phyloP scores from a whole-genome alignment of 2,329 filamentous ascomycete species.

The Neopestalotiopsis sp. region DNA sequence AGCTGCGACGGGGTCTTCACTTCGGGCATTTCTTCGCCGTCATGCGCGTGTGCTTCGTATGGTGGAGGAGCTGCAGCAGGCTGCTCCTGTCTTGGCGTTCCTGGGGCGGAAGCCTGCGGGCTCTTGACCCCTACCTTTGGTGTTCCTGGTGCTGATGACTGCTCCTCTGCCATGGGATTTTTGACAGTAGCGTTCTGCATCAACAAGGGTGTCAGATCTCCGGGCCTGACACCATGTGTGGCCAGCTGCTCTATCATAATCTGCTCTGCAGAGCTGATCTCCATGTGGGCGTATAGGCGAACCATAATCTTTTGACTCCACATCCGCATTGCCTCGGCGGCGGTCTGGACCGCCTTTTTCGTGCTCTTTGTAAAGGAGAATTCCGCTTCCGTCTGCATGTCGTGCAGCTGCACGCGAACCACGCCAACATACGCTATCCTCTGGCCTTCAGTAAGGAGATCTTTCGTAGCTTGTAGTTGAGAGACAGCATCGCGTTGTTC shows the following conservation, averaged over 20 bases:
- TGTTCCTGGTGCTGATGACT: slow-evolving; percentile 27
- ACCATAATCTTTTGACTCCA: slow-evolving; percentile 99
- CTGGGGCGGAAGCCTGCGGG: slow-evolving; percentile 33
- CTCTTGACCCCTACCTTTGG: slow-evolving; percentile 29
- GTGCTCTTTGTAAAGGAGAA: slow-evolving; percentile 66
- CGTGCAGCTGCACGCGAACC: slow-evolving; percentile 78
- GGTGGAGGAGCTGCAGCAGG: slow-evolving; percentile 59
- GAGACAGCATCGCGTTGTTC: slow-evolving; percentile 84
- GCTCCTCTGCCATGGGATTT: slow-evolving; percentile 75
- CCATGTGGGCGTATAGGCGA: slow-evolving; percentile 92
- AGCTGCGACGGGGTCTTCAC: slow-evolving; percentile 85
- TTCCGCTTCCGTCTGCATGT: slow-evolving; percentile 75
- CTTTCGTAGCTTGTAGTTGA: slow-evolving; percentile 95
- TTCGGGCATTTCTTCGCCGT: slow-evolving; percentile 74
- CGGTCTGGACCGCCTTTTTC: slow-evolving; percentile 73
- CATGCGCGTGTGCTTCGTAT: slow-evolving; percentile 66
- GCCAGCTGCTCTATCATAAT: slow-evolving; percentile 98
- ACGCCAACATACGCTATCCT: slow-evolving; percentile 95
- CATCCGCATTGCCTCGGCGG: slow-evolving; percentile 84
- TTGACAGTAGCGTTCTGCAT: slow-evolving; percentile 93
- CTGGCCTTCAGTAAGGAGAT: slow-evolving; percentile 92
- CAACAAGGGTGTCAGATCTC: slow-evolving; percentile 81
- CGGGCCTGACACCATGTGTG: slow-evolving; percentile 86
- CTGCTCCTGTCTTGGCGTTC: slow-evolving; percentile 46
- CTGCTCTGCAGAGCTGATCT: slow-evolving; percentile 88